Evolutionary conservation across 352 stramenopile genomes (phyloP).

Genomic region (Globisporangium parvum): DNA sequence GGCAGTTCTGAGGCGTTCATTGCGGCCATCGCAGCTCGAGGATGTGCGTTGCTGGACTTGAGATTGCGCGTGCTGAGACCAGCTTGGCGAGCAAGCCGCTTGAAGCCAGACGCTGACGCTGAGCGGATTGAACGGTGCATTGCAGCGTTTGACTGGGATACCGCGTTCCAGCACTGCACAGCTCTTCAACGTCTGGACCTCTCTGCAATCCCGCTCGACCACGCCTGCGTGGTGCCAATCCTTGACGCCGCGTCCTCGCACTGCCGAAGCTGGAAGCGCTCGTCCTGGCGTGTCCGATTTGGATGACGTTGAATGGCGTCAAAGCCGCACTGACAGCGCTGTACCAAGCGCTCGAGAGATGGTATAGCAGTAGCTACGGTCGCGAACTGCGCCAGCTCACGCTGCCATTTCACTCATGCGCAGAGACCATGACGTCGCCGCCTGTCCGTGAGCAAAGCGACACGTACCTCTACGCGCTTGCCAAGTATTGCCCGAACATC

Average conservation of each 20-base stretch:
- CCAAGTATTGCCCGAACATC: constrained; percentile 40
- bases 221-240: constrained; percentile 24
- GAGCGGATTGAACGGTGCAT: no score
- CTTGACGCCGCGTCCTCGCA: constrained; percentile 28
- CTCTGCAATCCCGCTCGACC: constrained; percentile 42
- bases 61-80: no score
- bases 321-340: constrained; percentile 16
- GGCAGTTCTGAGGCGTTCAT: no score
- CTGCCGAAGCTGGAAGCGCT: constrained; percentile 40
- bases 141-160: constrained; percentile 13
- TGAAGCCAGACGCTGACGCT: no score
- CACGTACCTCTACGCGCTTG: constrained; percentile 34
- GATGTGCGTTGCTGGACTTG: no score
- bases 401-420: constrained; percentile 24
- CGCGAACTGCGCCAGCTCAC: constrained; percentile 37
- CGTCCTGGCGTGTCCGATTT: constrained; percentile 31
- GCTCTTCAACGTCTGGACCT: constrained; percentile 46
- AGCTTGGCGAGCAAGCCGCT: no score
- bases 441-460: neutral
- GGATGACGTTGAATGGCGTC: constrained; percentile 3
- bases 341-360: constrained; percentile 27
- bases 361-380: constrained; percentile 25
- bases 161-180: constrained; percentile 25
- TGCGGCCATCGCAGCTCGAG: no score
- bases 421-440: constrained; percentile 6